Conservation (phyloP, 2,329 filamentous ascomycete species). For the Hymenoscyphus fructigenus region DNA sequence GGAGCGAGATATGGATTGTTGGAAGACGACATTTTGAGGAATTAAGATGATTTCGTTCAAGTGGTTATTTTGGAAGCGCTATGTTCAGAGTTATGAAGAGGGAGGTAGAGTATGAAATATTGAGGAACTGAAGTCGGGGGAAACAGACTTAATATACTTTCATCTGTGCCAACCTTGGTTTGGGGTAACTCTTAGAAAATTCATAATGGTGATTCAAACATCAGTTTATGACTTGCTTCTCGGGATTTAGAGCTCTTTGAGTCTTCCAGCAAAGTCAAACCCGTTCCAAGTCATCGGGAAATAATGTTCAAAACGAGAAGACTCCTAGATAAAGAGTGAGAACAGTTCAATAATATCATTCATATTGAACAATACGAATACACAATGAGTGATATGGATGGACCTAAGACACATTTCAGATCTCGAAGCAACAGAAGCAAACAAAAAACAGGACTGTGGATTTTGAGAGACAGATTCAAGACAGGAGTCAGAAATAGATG, state of each 20-base stretch:
- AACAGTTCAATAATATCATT: no score
- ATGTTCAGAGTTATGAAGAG: no score
- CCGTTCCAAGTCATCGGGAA: no score
- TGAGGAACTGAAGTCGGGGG: not conserved
- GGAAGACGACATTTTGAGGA: not conserved
- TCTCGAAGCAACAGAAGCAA: no score
- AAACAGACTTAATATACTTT: not conserved
- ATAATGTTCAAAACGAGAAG: not conserved
- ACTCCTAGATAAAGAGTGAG: not conserved
- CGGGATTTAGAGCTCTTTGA: not conserved
- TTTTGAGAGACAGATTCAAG: no score
- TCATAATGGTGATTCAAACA: not conserved
- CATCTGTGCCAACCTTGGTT: not conserved
- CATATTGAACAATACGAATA: no score
- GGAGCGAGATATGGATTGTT: no score
- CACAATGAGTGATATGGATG: not conserved
- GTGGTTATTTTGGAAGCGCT: no score
- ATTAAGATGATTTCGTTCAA: not conserved
- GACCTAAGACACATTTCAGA: not conserved
- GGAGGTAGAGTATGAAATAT: no score
- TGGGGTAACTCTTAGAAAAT: not conserved
- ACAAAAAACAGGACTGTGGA: no score
- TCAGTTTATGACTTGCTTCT: not conserved
- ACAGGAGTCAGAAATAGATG: no score
- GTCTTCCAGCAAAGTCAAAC: not conserved